Evolutionary conservation across 2,329 filamentous ascomycete genomes (phyloP), one percentile per base, ranked within the genome.

Genomic region (Penicillium glabrum): DNA sequence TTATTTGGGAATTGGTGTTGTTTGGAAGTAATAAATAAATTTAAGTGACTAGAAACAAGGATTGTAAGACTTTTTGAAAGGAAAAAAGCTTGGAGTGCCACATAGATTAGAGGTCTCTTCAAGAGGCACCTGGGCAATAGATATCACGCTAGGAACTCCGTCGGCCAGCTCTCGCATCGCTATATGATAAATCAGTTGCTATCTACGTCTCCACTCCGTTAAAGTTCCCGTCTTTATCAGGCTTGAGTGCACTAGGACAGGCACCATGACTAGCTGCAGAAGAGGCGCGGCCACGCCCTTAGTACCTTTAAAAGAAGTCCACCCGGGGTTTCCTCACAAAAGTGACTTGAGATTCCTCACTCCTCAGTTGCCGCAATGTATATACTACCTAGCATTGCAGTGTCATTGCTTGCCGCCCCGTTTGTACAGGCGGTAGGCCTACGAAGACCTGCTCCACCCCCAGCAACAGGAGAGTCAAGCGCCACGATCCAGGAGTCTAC

Each of bases 401-500:
- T 60, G 11, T 53, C 56, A 45, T 9, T 57, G 10, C 53, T 62
- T 8, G 46, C 51, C 37, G 56, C 49, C 11, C 53, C 53, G 14
- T 47, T 46, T 24, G 61, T 46, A 24, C 46, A 59, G 21, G 61
- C 59, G 6, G 56, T 53, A 3, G 49, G 55, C 35, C 35, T 46
- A 13, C 50, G 43, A 16, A 59, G 48, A 44, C 61, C 61, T 21
- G 13, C 27, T n/a, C n/a, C 61, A 27, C 56, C 61, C 29, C 56
- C 59, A 19, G 57, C 59, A 31, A 43, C 46, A 10, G 9, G 24
- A 27, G 19, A 27, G 24, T 48, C 50, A 8, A 48, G 19, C 33
- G 49, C 48, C 3, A 56, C 26, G 1, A 51, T 35, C 33, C 59
- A 59, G 14, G 19, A 54, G 23, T 56, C 67, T 27, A 75, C 71